Conservation (phyloP, 176 grass and related monocot species). For the Cocos nucifera region DNA sequence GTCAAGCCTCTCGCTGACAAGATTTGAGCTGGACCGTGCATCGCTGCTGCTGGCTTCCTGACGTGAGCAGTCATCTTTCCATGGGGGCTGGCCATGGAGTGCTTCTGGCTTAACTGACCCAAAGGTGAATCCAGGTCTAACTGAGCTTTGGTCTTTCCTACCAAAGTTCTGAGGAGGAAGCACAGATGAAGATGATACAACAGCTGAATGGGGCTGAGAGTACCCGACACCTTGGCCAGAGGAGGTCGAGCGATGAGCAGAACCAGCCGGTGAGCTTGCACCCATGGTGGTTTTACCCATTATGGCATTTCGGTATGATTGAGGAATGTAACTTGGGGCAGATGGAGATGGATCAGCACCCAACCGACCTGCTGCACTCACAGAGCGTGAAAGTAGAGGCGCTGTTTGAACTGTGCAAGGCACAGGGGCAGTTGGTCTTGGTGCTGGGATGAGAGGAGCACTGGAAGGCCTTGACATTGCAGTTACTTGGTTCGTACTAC, state of each 20-base stretch:
- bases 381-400: slow-evolving; percentile 36
- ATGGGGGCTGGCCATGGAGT: not conserved
- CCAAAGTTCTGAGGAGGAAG: slow-evolving; percentile 5
- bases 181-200: slow-evolving; percentile 24
- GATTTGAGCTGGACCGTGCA: not conserved
- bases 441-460: slow-evolving; percentile 47
- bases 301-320: slow-evolving; percentile 64
- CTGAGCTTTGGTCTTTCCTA: slow-evolving; percentile 11
- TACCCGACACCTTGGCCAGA: slow-evolving; percentile 15
- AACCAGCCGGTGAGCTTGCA: slow-evolving; percentile 8
- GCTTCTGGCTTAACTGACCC: slow-evolving; percentile 13
- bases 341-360: slow-evolving; percentile 31
- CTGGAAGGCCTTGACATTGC: slow-evolving; percentile 53
- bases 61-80: slow-evolving; percentile 4
- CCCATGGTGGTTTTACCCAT: slow-evolving; percentile 34
- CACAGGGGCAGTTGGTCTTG: slow-evolving; percentile 40
- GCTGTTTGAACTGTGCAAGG: slow-evolving; percentile 23
- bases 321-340: slow-evolving; percentile 36
- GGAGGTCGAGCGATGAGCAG: slow-evolving; percentile 36
- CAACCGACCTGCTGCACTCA: slow-evolving; percentile 36
- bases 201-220: slow-evolving; percentile 22
- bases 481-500: slow-evolving; percentile 17
- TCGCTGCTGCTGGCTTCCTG: slow-evolving; percentile 9
- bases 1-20: not conserved
- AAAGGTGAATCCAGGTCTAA: slow-evolving; percentile 8